phyloP scores from a whole-genome alignment of 352 stramenopile species.

The Globisporangium sylvaticum region DNA sequence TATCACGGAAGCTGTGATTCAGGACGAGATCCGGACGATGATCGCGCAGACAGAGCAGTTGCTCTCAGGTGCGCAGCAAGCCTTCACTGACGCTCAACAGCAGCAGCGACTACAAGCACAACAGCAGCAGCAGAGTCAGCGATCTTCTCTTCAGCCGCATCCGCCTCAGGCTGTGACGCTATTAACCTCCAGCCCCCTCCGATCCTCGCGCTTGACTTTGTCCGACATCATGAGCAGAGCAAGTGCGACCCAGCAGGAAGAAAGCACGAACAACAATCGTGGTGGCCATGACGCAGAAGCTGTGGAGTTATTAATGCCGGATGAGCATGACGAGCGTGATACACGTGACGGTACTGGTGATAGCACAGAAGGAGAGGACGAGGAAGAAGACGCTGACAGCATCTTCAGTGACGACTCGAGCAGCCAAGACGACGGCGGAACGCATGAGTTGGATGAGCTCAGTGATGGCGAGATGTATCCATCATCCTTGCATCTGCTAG shows the following conservation, averaged over 20 bases:
- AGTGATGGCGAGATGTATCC: slow-evolving; percentile 16
- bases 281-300: neutral
- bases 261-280: neutral
- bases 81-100: neutral
- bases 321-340: neutral
- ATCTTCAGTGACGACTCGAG: slow-evolving; percentile 3
- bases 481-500: neutral
- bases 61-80: slow-evolving; percentile 3
- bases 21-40: slow-evolving; percentile 17
- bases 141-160: neutral
- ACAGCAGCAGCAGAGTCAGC: no score
- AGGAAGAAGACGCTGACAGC: neutral
- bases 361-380: neutral
- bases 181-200: slow-evolving; percentile 3
- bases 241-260: neutral
- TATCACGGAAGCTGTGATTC: neutral
- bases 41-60: slow-evolving; percentile 18
- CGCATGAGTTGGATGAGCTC: slow-evolving; percentile 6
- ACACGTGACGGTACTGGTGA: neutral
- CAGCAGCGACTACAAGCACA: no score
- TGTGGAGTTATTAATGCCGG: neutral
- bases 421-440: neutral
- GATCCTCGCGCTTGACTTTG: neutral
- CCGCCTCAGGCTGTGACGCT: neutral
- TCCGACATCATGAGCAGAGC: neutral